A percentile compares a stretch with the other conserved stretches of the same genome.
These are phyloP conservation scores for Nigrospora oryzae DNA, from an alignment of 2,329 filamentous ascomycete genomes.

Conservation along the genomic window DNA sequence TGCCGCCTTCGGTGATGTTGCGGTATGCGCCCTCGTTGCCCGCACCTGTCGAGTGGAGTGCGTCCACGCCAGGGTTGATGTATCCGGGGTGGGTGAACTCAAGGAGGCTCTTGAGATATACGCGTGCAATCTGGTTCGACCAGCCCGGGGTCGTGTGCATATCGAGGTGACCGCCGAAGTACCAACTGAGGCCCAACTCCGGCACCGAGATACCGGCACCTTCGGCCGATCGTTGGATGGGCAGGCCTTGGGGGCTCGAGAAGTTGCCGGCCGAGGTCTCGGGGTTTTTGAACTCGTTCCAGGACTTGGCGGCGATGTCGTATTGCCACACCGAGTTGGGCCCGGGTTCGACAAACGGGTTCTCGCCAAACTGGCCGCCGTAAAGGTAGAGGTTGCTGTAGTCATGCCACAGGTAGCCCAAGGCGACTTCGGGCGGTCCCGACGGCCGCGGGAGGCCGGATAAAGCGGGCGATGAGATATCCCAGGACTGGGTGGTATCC, in stretches of 20 bases:
- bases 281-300: conserved; percentile 55
- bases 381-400: conserved; percentile 64
- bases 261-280: conserved; percentile 55
- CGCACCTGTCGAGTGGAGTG: conserved; percentile 46
- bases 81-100: conserved; percentile 70
- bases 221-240: conserved; percentile 63
- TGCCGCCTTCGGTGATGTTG: conserved; percentile 65
- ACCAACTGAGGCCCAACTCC: conserved; percentile 63
- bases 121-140: conserved; percentile 52
- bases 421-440: conserved; percentile 62
- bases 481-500: conserved; percentile 68
- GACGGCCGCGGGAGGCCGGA: conserved; percentile 54
- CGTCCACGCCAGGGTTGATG: conserved; percentile 52
- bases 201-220: conserved; percentile 65
- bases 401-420: conserved; percentile 71
- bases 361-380: conserved; percentile 65
- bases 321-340: conserved; percentile 64
- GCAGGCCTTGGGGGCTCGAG: conserved; percentile 43
- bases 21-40: conserved; percentile 56
- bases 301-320: conserved; percentile 46
- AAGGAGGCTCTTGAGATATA: conserved; percentile 66
- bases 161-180: conserved; percentile 72
- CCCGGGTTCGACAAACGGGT: conserved; percentile 44
- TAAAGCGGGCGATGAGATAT: conserved; percentile 53
- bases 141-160: conserved; percentile 50